Base-by-base conservation (phyloP, 1,139 yeast species). In the Geotrichum bryndzae region DNA sequence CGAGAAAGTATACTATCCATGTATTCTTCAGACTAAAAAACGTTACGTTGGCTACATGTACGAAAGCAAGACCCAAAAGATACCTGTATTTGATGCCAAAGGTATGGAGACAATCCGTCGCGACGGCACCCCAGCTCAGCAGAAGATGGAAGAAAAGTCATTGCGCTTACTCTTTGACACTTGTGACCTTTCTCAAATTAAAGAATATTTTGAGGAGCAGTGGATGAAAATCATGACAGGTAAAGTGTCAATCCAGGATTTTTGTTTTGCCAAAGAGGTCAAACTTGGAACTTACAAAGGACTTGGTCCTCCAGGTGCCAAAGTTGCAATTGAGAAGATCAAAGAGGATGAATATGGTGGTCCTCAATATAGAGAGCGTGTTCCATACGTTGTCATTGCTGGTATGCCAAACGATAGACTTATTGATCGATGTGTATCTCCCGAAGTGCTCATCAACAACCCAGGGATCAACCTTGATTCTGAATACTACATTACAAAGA, bases 111-210 rank as follows among this genome's bases (percentile, higher is more conserved):
- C 98, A 0, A 88, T 94, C 0, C 74, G 99, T 64, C 78, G 99
- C 66, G 99, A 94, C 74, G 98, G 97, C 0, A 88, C 92, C 22
- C 96, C 96, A 0, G 96, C 96, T 0, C 96, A 89, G 67, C 96
- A 84, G 73, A 87, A 87, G 68, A 85, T 94, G 52, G 85, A 90
- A 31, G 96, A 90, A 65, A 83, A 83, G 64, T 76, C 88, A 0
- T 74, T 94, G 10, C 77, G 87, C 52, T 78, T 85, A 0, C 74
- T 94, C 5, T 94, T 94, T 72, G 87, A 87, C 27, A 84, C 92
- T 0, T 77, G 80, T 51, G 91, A 94, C 70, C 71, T 94, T 18
- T 85, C 96, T 0, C 64, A 72, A 52, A 88, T 92, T 5, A 91
- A 91, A 69, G 65, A 70, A 1, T 92, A 85, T 68, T 82, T 90